Evolutionary conservation across 2,329 filamentous ascomycete species (phyloP), one percentile per base, ranked within the genome.

Genomic region (Leptographium galeiforme): DNA sequence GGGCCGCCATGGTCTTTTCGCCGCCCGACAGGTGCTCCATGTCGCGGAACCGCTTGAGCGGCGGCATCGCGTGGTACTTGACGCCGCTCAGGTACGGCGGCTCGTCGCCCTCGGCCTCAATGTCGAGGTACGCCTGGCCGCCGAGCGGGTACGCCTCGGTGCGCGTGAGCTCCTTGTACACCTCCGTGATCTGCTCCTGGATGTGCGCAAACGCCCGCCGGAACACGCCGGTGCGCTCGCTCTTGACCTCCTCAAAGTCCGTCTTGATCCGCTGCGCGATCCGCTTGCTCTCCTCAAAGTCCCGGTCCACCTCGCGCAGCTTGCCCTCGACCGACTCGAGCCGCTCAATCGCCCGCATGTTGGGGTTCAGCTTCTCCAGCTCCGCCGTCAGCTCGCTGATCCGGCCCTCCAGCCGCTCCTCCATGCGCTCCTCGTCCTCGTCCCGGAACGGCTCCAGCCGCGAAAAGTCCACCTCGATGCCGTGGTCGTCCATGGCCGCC

Each of bases 41-140:
- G 67, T 98, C 94, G 62, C 93, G 81, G 79, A 98, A 98, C 47
- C 93, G 89, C 72, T 98, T 98, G 57, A 96, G 81, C 1, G 93
- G 93, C 19, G 93, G 93, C 90, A 97, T 98, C 57, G 93, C 94
- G 66, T 97, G 90, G 70, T 98, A 98, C 65, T 95, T 96, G 70
- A 98, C 89, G 36, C 93, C 93, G 43, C 87, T 89, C 5, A 96
- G 79, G 67, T 97, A 98, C 0, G 93, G 93, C 63, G 95, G 91
- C 53, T 59, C 58, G 58, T 95, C 89, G n/a, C 85, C 87, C 66
- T 98, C 91, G 66, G 95, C 90, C 66, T 85, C 81, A 55, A 94
- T 90, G 64, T 96, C 90, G 48, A 98, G 82, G 64, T 95, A 95
- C 1, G 81, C 81, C 66, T 83, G 79, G 10, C 93, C 93, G 61